A percentile compares a stretch with the other conserved stretches of the same genome.
phyloP scores from a whole-genome alignment of 306 rosid species.

The Pachyrhizus erosus region DNA sequence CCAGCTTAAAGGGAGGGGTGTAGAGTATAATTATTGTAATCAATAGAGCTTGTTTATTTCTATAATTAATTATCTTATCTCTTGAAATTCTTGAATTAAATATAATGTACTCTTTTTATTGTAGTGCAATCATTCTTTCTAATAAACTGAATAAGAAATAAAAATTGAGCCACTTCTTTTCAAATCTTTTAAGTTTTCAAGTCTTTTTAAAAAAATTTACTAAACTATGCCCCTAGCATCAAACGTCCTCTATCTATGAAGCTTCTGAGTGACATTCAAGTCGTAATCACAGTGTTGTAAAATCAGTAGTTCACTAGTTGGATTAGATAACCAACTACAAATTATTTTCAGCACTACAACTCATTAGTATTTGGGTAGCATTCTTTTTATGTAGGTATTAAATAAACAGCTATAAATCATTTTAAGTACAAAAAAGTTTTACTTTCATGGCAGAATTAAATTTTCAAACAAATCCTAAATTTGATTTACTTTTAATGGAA shows the following conservation, averaged over 20 bases:
- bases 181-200: neutral
- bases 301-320: neutral
- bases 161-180: neutral
- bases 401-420: neutral
- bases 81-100: neutral
- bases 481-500: neutral
- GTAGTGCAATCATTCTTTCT: neutral
- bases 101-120: neutral
- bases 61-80: too few relatives aligned
- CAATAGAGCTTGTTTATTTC: too few relatives aligned
- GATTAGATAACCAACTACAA: neutral
- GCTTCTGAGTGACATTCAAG: neutral
- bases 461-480: conserved; percentile 26
- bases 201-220: neutral
- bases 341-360: neutral
- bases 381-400: neutral
- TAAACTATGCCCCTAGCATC: neutral
- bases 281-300: neutral
- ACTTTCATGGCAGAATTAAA: neutral
- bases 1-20: too few relatives aligned
- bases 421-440: neutral
- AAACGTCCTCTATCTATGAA: neutral
- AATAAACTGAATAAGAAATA: neutral
- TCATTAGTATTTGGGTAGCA: neutral
- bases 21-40: too few relatives aligned